Evolutionary conservation across 139 green algal species (phyloP).

Genomic region (Tetraselmis striata): DNA sequence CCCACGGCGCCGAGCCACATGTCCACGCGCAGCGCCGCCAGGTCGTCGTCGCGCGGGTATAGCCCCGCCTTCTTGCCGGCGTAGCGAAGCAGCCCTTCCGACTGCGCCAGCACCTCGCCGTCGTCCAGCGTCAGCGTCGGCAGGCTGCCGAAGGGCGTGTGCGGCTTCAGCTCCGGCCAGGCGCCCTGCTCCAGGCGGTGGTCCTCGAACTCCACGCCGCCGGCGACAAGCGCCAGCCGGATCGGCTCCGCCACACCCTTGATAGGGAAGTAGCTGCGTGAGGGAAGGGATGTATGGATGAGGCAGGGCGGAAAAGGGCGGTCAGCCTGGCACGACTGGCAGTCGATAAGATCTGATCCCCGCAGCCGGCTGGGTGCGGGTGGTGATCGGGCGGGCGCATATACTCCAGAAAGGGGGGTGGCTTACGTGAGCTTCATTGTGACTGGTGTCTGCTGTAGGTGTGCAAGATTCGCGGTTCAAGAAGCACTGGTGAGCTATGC

Average conservation of each 20-base stretch:
- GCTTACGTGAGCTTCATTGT: no score
- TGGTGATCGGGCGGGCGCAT: no score
- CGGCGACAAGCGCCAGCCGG: background rate
- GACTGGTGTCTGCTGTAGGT: no score
- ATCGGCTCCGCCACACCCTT: background rate
- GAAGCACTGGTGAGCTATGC: no score
- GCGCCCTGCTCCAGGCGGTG: background rate
- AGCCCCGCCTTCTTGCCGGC: background rate
- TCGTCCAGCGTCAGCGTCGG: background rate
- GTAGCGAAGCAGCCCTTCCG: background rate
- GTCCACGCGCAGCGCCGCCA: background rate
- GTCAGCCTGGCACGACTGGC: no score
- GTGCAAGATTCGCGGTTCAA: no score
- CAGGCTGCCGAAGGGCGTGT: background rate
- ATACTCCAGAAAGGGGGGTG: no score
- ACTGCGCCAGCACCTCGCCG: background rate
- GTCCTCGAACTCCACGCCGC: background rate
- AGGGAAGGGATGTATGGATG: no score
- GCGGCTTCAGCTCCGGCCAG: background rate
- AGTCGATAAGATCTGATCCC: no score
- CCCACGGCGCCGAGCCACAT: background rate
- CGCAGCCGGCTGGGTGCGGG: no score
- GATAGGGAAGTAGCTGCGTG: background rate
- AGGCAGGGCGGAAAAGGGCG: no score
- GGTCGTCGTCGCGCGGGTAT: background rate